Conservation (phyloP, 805 yeast genomes). For the Cyberlindnera amylophila region DNA sequence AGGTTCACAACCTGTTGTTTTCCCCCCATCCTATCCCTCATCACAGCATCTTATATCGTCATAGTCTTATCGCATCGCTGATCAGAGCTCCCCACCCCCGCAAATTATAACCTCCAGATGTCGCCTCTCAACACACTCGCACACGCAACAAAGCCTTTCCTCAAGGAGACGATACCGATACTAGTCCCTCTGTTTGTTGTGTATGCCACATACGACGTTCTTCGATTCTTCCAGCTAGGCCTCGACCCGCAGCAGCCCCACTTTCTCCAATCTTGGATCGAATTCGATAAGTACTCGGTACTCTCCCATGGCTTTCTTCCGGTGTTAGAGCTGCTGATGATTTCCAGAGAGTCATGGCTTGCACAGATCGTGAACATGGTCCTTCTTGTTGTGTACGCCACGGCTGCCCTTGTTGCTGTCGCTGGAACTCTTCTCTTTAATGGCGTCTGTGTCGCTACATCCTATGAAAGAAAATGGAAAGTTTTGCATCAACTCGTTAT, state of each 20-base stretch:
- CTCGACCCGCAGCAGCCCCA: constrained; percentile 11
- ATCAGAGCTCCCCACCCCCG: background rate
- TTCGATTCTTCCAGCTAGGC: constrained; percentile 8
- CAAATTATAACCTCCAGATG: background rate
- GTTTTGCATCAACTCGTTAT: constrained; percentile 6
- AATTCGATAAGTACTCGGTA: constrained; percentile 16
- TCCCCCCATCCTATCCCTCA: too few relatives aligned
- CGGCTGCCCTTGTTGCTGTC: constrained; percentile 11
- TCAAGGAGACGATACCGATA: constrained; percentile 18
- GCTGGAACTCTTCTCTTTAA: constrained; percentile 19
- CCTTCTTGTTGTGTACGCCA: constrained; percentile 8
- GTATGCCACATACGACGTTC: constrained; percentile 18
- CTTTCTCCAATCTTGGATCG: constrained; percentile 14
- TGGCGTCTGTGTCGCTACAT: constrained; percentile 15
- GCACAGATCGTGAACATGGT: constrained; percentile 1
- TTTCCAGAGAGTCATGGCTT: background rate
- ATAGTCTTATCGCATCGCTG: constrained; percentile 1
- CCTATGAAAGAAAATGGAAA: constrained; percentile 25
- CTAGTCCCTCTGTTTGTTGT: constrained; percentile 20
- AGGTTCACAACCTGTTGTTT: too few relatives aligned
- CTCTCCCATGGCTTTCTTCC: constrained; percentile 19
- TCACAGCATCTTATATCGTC: background rate
- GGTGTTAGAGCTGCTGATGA: constrained; percentile 1
- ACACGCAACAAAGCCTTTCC: constrained; percentile 8
- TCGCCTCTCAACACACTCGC: constrained; percentile 1